Conservation (phyloP, 306 rosid genomes). For the Begonia masoniana region DNA sequence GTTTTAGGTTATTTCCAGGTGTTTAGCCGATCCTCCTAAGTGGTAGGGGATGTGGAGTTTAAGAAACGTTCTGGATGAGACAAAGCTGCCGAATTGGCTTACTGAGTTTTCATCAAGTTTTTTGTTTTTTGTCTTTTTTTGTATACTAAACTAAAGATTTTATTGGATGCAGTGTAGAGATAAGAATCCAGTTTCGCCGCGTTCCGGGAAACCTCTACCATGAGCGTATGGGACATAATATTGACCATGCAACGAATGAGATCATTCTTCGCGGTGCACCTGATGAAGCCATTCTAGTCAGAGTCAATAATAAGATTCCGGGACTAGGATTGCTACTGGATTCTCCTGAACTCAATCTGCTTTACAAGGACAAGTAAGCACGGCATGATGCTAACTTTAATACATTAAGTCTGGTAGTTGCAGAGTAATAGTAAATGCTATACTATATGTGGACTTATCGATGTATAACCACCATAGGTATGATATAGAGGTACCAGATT, state of each 20-base stretch:
- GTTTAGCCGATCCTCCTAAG: too few relatives aligned
- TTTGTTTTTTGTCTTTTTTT: too few relatives aligned
- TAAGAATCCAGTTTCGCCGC: slow-evolving; percentile 63
- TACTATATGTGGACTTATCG: too few relatives aligned
- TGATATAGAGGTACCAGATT: slow-evolving; percentile 72
- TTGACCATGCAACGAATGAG: slow-evolving; percentile 61
- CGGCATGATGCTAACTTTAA: slow-evolving; percentile 7
- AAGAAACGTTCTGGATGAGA: too few relatives aligned
- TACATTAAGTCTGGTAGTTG: slow-evolving; percentile 6
- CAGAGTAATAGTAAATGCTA: slow-evolving; percentile 1
- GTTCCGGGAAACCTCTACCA: slow-evolving; percentile 76
- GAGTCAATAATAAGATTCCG: slow-evolving; percentile 87
- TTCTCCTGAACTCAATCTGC: slow-evolving; percentile 70
- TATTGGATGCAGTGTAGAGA: slow-evolving; percentile 67
- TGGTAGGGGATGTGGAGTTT: too few relatives aligned
- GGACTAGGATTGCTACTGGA: slow-evolving; percentile 82
- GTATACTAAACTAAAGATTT: too few relatives aligned
- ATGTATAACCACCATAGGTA: slow-evolving; percentile 27
- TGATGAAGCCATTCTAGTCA: slow-evolving; percentile 75
- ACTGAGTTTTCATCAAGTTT: neutral
- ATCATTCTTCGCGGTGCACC: slow-evolving; percentile 81
- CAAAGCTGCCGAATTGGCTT: neutral
- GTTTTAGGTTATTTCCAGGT: too few relatives aligned
- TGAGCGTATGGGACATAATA: slow-evolving; percentile 37
- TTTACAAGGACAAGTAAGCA: slow-evolving; percentile 75